These are phyloP conservation scores for Pseudopediastrum boryanum DNA, from an alignment of 139 green algal genomes.

Conservation along the genomic window DNA sequence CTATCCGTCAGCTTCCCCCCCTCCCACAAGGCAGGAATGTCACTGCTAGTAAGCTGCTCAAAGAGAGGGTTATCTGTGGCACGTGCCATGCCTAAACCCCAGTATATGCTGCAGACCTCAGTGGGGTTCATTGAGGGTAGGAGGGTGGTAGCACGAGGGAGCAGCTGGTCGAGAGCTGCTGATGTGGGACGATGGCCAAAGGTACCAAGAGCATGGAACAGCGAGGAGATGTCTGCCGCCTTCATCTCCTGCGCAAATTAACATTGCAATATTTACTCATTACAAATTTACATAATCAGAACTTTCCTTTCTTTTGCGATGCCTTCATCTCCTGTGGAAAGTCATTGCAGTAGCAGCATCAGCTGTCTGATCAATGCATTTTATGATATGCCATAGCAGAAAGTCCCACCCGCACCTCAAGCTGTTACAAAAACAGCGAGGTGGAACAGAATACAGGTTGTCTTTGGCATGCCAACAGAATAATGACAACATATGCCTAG, in stretches of 20 bases:
- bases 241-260: constrained; percentile 15
- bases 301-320: too few species aligned
- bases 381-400: too few species aligned
- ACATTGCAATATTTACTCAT: too few species aligned
- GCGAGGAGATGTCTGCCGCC: constrained; percentile 26
- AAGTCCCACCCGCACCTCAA: too few species aligned
- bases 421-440: too few species aligned
- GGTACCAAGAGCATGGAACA: constrained; percentile 37
- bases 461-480: too few species aligned
- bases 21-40: not conserved
- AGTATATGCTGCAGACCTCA: constrained; percentile 27
- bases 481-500: too few species aligned
- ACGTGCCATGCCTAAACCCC: constrained; percentile 26
- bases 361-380: too few species aligned
- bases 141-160: constrained; percentile 20
- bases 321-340: too few species aligned
- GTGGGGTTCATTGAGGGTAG: constrained; percentile 33
- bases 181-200: constrained; percentile 20
- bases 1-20: constrained; percentile 15
- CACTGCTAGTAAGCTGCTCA: constrained; percentile 19
- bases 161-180: constrained; percentile 8
- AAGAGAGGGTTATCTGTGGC: not conserved
- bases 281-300: too few species aligned
- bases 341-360: too few species aligned
- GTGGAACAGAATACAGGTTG: too few species aligned